phyloP scores from a whole-genome alignment of 805 yeast genomes.

The Hanseniaspora vineae region DNA sequence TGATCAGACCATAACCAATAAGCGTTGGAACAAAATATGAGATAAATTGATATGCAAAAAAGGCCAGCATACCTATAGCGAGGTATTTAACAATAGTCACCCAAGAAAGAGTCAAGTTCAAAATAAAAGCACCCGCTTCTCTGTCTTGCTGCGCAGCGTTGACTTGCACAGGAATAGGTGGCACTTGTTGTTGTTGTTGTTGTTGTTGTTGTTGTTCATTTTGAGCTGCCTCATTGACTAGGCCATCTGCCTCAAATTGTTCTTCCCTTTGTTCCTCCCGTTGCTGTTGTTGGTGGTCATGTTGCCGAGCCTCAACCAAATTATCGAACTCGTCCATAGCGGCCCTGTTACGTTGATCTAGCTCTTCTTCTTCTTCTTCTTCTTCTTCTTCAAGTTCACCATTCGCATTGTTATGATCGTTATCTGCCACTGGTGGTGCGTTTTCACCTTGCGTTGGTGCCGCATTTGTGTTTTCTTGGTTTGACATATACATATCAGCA shows the following conservation, averaged over 20 bases:
- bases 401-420: slow-evolving; percentile 14
- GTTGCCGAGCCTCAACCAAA: background rate
- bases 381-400: slow-evolving; percentile 18
- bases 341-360: slow-evolving; percentile 2
- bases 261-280: too few species aligned
- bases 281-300: background rate
- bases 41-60: slow-evolving; percentile 26
- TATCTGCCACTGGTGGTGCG: slow-evolving; percentile 1
- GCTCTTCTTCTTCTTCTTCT: slow-evolving; percentile 4
- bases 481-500: background rate
- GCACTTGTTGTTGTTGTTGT: slow-evolving; percentile 2
- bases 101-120: slow-evolving; percentile 16
- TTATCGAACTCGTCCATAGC: background rate
- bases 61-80: slow-evolving; percentile 17
- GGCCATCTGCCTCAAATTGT: too few species aligned
- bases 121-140: slow-evolving; percentile 15
- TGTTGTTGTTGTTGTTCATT: background rate
- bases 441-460: slow-evolving; percentile 5
- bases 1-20: slow-evolving; percentile 25
- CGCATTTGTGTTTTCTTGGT: background rate
- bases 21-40: slow-evolving; percentile 37
- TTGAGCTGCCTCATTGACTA: background rate
- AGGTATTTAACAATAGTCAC: slow-evolving; percentile 15
- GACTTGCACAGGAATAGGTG: slow-evolving; percentile 4
- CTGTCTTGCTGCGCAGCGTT: too few species aligned